phyloP scores from a whole-genome alignment of 1,139 yeast genomes.

The Zygotorulaspora mrakii region DNA sequence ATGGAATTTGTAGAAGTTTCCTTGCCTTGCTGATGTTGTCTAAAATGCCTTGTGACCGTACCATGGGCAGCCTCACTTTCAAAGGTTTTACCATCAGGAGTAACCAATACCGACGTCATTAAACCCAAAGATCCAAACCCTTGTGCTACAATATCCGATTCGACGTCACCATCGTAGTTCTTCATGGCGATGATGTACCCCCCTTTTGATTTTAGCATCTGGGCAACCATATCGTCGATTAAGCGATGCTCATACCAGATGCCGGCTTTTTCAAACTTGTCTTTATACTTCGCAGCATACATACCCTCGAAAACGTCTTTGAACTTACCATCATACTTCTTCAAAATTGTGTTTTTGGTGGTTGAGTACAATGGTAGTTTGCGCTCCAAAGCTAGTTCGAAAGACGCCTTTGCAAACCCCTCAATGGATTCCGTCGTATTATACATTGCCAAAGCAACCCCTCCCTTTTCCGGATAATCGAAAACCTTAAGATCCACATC shows the following conservation, averaged over 20 bases:
- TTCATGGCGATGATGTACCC: slow-evolving; percentile 93
- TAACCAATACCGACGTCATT: slow-evolving; percentile 90
- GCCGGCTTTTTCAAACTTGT: slow-evolving; percentile 66
- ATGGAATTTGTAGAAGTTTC: slow-evolving; percentile 98
- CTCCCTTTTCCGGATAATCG: slow-evolving; percentile 63
- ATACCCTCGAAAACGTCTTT: slow-evolving; percentile 86
- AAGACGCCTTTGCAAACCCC: slow-evolving; percentile 90
- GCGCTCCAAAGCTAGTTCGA: slow-evolving; percentile 78
- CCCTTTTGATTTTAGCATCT: slow-evolving; percentile 92
- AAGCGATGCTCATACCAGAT: slow-evolving; percentile 96
- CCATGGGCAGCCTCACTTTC: slow-evolving; percentile 98
- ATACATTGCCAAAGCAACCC: slow-evolving; percentile 92
- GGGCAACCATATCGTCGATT: slow-evolving; percentile 98
- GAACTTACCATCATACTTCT: slow-evolving; percentile 90
- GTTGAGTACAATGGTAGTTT: slow-evolving; percentile 77
- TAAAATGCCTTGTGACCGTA: slow-evolving; percentile 92
- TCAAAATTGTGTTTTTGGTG: slow-evolving; percentile 91
- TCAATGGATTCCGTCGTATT: slow-evolving; percentile 86
- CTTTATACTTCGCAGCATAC: slow-evolving; percentile 66
- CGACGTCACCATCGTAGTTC: slow-evolving; percentile 97
- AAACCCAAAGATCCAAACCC: slow-evolving; percentile 95
- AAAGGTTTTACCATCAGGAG: slow-evolving; percentile 94
- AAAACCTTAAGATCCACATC: slow-evolving; percentile 58
- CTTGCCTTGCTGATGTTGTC: slow-evolving; percentile 92
- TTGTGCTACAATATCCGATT: slow-evolving; percentile 95